Evolutionary conservation across 331 rosid genomes (phyloP), one percentile per base, ranked within the genome.

Genomic region (Rhamnella rubrinervis): DNA sequence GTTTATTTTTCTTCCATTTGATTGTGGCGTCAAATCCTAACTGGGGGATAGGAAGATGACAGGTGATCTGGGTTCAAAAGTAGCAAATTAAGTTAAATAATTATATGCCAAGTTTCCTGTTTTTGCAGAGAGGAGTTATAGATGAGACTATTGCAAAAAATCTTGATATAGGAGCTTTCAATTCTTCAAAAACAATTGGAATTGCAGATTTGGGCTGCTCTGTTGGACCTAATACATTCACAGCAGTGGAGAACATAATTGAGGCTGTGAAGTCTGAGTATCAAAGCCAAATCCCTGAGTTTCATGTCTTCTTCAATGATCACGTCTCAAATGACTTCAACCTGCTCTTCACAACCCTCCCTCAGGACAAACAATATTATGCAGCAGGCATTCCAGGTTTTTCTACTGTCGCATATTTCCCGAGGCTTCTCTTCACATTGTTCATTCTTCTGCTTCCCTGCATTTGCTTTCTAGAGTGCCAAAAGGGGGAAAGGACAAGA

Each of bases 141-240:
- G 23, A 18, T 1, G 16, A 69, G 60, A 35, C 56, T 8, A 38
- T 76, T 7, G 61, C 25, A 12, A 40, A 59, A 20, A 40, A 40
- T 3, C 20, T 77, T 17, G 77, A 77, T 53, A 51, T 60, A 8
- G 38, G 18, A 8, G n/a, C 8, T 25, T 65, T 28, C 8, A 12
- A 12, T 0, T 11, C 73, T 13, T 39, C 50, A n/a, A 58, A 71
- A 25, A 13, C 69, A 20, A 28, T 71, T 1, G 6, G 14, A 0
- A 38, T 72, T 18, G 82, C 71, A 8, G 82, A 78, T 35, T 41
- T 78, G 41, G 78, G 78, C 2, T 78, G 82, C 46, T 61, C 82
- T 2, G 8, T 28, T 1, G 78, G 82, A 0, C 74, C 82, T 0
- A 72, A 72, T n/a, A 78, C 82, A 6, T 72, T 72, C 60, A 26